Evolutionary conservation across 2,329 filamentous ascomycete species (phyloP), one percentile per base, ranked within the genome.

Genomic region (Apiospora aurea): DNA sequence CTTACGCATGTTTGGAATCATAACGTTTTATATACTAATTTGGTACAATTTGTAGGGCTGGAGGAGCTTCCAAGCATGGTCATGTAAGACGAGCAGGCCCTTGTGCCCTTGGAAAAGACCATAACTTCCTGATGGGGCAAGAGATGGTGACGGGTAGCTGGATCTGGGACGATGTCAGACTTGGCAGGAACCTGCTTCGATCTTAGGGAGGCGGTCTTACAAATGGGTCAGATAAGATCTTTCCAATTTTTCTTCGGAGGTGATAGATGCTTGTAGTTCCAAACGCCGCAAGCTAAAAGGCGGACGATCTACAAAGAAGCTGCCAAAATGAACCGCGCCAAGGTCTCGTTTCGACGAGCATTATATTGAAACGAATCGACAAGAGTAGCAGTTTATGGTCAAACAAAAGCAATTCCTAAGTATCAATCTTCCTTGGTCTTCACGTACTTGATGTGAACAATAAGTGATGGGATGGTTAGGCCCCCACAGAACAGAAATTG

Each of bases 31-130:
- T 3, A 13, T 21, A 41, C 34, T 64, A n/a, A 64, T 21, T 64
- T 41, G 57, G 8, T 4, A n/a, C 18, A 41, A 41, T 64, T 18
- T 10, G 21, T 14, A 68, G 67, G 67, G 67, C 26, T 68, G 14
- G 14, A 34, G 29, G 67, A 47, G 10, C 67, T 46, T 16, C 41
- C 67, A 14, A 68, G 26, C 26, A 41, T 46, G 67, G 67, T 68
- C 43, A 68, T 68, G 67, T 68, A 13, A 18, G 4, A 6, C 41
- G 14, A 14, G 10, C 4, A 34, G 34, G 10, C 13, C 18, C 10
- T n/a, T 7, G 10, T 11, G 41, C 11, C 2, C 4, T 41, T 4
- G 7, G 18, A 61, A 8, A 61, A 61, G 16, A 16, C 21, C 53
- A 61, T 38, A 13, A 16, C 1, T 61, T 21, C 29, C 53, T 61